These are phyloP conservation scores for Trichoderma virens DNA, from an alignment of 495 filamentous ascomycete genomes.

Conservation along the genomic window DNA sequence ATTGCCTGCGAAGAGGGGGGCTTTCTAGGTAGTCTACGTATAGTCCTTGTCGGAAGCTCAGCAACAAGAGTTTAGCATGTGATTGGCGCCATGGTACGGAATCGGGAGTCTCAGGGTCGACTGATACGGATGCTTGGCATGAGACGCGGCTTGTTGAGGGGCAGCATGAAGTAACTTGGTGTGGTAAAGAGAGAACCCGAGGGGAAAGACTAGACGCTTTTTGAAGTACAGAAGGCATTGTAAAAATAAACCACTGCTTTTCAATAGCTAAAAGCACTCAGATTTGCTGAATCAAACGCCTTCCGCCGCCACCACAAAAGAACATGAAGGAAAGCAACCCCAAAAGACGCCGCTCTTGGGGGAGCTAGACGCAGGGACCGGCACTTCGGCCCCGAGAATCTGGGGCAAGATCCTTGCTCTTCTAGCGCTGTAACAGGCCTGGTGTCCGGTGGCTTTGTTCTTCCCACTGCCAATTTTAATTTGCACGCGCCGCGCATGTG, in stretches of 20 bases:
- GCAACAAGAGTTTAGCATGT: not conserved
- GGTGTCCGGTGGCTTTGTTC: not conserved
- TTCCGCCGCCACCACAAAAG: too few species aligned
- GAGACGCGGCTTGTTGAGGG: too few species aligned
- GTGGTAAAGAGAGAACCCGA: too few species aligned
- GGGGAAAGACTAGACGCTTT: too few species aligned
- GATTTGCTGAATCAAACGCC: too few species aligned
- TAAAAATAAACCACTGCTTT: too few species aligned
- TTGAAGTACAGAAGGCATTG: too few species aligned
- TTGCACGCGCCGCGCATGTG: not conserved
- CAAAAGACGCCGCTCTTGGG: not conserved
- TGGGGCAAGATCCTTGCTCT: constrained; percentile 3
- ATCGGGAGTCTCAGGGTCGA: not conserved
- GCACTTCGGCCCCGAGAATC: constrained; percentile 6
- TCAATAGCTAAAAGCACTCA: too few species aligned
- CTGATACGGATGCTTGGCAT: too few species aligned
- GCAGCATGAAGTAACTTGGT: not conserved
- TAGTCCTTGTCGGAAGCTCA: not conserved
- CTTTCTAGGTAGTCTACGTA: not conserved
- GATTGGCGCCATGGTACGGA: not conserved
- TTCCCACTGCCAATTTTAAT: not conserved
- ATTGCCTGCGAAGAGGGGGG: not conserved
- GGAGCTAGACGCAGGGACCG: constrained; percentile 8
- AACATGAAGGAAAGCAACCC: too few species aligned
- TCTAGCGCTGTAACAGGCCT: not conserved